Evolutionary conservation across 352 stramenopile species (phyloP), one percentile per base, ranked within the genome.

Genomic region (Lagenidium sp.): DNA sequence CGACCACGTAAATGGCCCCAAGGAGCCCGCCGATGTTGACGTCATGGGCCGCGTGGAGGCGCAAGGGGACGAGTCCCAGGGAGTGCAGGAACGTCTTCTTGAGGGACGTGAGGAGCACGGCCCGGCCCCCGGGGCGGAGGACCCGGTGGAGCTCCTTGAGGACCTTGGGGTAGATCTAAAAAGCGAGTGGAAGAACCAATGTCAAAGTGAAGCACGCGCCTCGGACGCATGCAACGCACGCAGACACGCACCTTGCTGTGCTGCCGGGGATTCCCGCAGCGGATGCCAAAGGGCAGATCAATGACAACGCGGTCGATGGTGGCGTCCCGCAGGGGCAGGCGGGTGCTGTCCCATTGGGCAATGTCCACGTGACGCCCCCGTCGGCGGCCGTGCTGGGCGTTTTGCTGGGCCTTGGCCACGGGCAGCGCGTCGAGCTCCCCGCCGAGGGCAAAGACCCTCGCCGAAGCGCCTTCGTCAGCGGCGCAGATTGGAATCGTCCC

Each of bases 241-340:
- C 2, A 36, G 3, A 18, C 20, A 44, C 34, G 15, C 39, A 82
- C 72, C 67, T 75, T 78, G 57, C 73, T 84, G 52, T 86, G 79
- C 22, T 74, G 53, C 2, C 68, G 68, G 25, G 82, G 65, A 40
- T 72, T 90, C 26, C 78, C 75, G 39, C 78, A 90, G 31, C 69
- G 75, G 37, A 85, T 53, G 8, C 78, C 78, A 37, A 90, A 90
- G 12, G 78, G 78, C 68, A 90, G 76, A 45, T 90, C 78, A 31
- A 90, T 79, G 31, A 90, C 46, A 26, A 88, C 44, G 30, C 65
- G 63, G 50, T 90, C 78, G 30, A 90, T 53, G 28, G 48, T 71
- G 16, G 65, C 56, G 20, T 36, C 62, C 15, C 74, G 69, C 20
- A 90, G 53, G 5, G 78, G 78, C 36, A 90, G 48, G 0, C 53